A percentile compares a stretch with the other conserved stretches of the same genome.
Conservation (phyloP, 1,284 basidiomycete species). For the Takashimella koratensis region DNA sequence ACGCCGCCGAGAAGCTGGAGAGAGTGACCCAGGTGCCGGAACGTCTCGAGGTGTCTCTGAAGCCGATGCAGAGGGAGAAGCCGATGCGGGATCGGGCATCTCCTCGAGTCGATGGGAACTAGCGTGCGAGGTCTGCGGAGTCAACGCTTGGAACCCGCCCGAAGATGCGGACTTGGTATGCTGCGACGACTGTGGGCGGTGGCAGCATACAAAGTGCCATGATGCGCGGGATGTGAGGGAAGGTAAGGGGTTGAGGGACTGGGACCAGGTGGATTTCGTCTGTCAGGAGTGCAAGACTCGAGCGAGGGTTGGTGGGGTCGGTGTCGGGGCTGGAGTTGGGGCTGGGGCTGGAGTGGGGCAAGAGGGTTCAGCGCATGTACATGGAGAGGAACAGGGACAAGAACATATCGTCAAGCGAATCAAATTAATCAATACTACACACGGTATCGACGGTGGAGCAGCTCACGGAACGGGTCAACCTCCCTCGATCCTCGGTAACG, state of each 20-base stretch:
- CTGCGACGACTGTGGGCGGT: constrained; percentile 54
- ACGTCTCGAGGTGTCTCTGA: not conserved
- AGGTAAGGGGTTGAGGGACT: constrained; percentile 38
- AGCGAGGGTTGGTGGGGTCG: not conserved
- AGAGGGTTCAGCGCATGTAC: not conserved
- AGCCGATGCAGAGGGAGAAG: constrained; percentile 9
- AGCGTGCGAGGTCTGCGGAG: constrained; percentile 52
- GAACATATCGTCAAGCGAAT: too few species aligned
- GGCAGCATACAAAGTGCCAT: constrained; percentile 51
- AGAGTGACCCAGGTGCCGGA: too few species aligned
- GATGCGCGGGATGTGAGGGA: constrained; percentile 36
- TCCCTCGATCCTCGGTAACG: not conserved
- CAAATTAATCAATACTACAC: too few species aligned
- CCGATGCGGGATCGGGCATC: not conserved
- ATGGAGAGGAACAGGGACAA: not conserved
- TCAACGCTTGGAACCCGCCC: not conserved
- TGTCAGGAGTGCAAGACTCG: not conserved
- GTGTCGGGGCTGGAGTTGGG: not conserved
- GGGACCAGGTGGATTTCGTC: constrained; percentile 47
- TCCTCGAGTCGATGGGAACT: constrained; percentile 48
- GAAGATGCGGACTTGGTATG: constrained; percentile 52
- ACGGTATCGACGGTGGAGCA: too few species aligned
- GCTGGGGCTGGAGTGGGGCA: not conserved
- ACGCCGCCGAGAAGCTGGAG: constrained; percentile 33
- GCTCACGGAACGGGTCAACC: not conserved